Evolutionary conservation across 192 early-diverging fungal species (phyloP), one percentile per base, ranked within the genome.

Genomic region (Gaertneriomyces sp.): DNA sequence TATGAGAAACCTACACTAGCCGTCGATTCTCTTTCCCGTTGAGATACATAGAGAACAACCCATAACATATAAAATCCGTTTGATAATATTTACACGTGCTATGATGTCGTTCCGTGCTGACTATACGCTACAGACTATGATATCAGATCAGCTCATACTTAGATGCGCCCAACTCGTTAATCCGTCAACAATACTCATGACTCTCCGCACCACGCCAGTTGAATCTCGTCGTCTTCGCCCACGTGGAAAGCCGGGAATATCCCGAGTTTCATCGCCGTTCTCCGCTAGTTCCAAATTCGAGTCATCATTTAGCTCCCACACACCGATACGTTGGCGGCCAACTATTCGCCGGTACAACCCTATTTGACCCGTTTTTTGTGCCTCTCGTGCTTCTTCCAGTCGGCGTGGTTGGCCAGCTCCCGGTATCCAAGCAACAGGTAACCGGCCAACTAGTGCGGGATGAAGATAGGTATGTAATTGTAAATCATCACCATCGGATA

Each of bases 401-500:
- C 54, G 58, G 40, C 60, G 61, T n/a, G 79, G 73, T 44, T 75
- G 76, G 6, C 17, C 11, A 38, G 47, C 43, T 9, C 61, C 61
- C 1, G 68, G 68, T 7, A 81, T 61, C 81, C 81, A 82, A 7
- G 74, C 66, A 0, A 82, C 62, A 7, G 81, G 81, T 7, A 82
- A 61, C 16, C 75, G 61, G 1, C 81, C 81, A 58, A 82, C 78
- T 53, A 80, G 69, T 9, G 81, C 81, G 10, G 81, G 81, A 64
- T 79, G 81, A 61, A 80, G 58, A 54, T 79, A 82, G 5, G 81
- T 76, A 59, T 76, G 73, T 7, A 81, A 17, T 46, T 76, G 75
- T 38, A 75, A 52, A 60, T 82, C 81, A 46, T 79, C 78, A 42
- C 54, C 61, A 25, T 5, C 49, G 9, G 17, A 10, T n/a, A n/a